Evolutionary conservation across 345 rosid genomes (phyloP).

Genomic region (Viola odorata): DNA sequence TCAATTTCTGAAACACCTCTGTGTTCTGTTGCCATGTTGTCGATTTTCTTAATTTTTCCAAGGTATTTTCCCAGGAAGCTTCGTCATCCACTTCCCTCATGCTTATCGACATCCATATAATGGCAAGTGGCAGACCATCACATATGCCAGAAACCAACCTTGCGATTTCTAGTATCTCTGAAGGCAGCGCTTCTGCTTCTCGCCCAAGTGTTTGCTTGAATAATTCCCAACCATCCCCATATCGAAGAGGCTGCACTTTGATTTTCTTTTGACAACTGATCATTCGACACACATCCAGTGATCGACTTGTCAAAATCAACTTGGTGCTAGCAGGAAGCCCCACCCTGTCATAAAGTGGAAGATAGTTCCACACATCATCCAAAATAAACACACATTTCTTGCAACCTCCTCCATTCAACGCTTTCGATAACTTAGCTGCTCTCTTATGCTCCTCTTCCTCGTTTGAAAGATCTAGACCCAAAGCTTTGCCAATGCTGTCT

Average conservation of each 20-base stretch:
- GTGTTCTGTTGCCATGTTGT: too few relatives aligned
- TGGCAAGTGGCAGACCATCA: conserved; percentile 18
- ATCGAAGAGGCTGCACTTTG: not conserved
- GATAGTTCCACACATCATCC: conserved; percentile 9
- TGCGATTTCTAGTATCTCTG: not conserved
- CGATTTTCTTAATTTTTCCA: conserved; percentile 4
- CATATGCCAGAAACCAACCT: conserved; percentile 10
- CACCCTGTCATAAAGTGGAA: not conserved
- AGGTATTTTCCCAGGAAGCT: conserved; percentile 12
- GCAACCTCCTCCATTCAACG: not conserved
- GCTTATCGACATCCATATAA: conserved; percentile 5
- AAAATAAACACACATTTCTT: not conserved
- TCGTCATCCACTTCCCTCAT: conserved; percentile 18
- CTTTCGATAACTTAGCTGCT: not conserved
- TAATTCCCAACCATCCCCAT: not conserved
- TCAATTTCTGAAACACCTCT: conserved; percentile 1
- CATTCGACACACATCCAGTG: conserved; percentile 1
- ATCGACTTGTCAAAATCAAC: conserved; percentile 22
- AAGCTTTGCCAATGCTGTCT: conserved; percentile 3
- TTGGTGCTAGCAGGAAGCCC: conserved; percentile 16
- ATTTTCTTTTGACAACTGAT: conserved; percentile 8
- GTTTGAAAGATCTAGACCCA: conserved; percentile 2
- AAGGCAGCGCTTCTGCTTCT: not conserved
- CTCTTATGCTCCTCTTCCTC: not conserved
- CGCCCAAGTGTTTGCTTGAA: not conserved